phyloP scores from a whole-genome alignment of 148 eudicot species.

The Heliosperma pusillum region DNA sequence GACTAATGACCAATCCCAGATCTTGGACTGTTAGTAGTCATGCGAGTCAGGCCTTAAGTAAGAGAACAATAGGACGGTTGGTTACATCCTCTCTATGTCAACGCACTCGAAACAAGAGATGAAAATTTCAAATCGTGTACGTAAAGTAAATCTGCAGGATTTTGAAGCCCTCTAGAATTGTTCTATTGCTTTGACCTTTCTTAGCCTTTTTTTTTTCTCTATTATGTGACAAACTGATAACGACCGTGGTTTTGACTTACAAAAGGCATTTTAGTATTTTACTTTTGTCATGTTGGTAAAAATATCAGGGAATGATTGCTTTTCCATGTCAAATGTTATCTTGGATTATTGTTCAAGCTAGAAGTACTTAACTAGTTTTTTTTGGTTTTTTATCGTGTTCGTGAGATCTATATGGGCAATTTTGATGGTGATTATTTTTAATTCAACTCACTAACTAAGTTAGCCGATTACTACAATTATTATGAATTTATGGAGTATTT shows the following conservation, averaged over 20 bases:
- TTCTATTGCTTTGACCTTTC: constrained; percentile 1
- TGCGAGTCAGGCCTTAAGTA: neutral
- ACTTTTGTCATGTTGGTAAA: neutral
- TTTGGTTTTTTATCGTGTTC: no score
- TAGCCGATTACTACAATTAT: no score
- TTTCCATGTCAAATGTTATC: neutral
- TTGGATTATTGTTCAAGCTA: no score
- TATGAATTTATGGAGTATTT: no score
- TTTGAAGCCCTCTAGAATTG: neutral
- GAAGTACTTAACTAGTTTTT: no score
- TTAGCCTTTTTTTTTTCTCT: neutral
- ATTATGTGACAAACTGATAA: neutral
- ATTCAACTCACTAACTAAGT: no score
- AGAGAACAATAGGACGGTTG: neutral
- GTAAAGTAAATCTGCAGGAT: neutral
- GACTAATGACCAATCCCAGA: neutral
- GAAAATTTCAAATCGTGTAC: neutral
- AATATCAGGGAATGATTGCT: neutral
- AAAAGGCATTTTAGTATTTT: neutral
- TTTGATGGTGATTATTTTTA: no score
- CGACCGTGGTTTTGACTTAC: neutral
- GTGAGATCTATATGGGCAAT: no score
- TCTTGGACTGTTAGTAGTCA: neutral
- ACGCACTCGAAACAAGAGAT: neutral
- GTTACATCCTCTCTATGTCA: neutral